Evolutionary conservation across 1,284 basidiomycete genomes (phyloP), one percentile per base, ranked within the genome.

Genomic region (Cryptococcus maquisensis): DNA sequence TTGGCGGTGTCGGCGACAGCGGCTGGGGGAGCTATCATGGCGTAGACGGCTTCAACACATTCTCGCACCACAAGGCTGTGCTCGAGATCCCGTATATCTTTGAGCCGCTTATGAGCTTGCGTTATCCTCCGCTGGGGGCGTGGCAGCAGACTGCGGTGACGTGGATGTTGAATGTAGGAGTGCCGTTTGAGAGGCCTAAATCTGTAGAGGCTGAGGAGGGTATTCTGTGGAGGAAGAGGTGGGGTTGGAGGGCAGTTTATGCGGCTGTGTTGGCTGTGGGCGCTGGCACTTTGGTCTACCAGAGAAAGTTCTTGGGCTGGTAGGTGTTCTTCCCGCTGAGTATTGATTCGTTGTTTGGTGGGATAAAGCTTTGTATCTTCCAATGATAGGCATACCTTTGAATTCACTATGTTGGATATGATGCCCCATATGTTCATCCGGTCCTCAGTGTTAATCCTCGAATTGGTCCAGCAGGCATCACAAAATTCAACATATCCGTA

Each of bases 11-110:
- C 13, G 75, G 75, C 20, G 71, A 68, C 23, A 70, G 67, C 51
- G 75, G 46, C 21, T 75, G 75, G 72, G 75, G 75, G 24, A 47
- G 61, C 9, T 75, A 75, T 51, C 75, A 76, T 57, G 75, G 75
- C 28, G 54, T 64, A 49, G 65, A 72, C 49, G 71, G 69, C 10
- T 77, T 73, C 63, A 63, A 69, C 20, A 70, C 72, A 1, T 77
- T 77, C 50, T 70, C 69, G 6, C 75, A 77, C 61, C 63, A 60
- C 52, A 73, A 69, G 59, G 68, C 67, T 23, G 59, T 70, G 3
- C 52, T 75, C 38, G 69, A 73, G 49, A 60, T 73, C 7, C 69
- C 73, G n/a, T 63, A 60, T 53, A 53, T 59, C 43, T 59, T 71
- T 46, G 72, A 74, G 52, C 62, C 65, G 3, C 50, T 72, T 42